Base-by-base conservation (phyloP, 257 asterid genomes). In the Fraxinus excelsior region DNA sequence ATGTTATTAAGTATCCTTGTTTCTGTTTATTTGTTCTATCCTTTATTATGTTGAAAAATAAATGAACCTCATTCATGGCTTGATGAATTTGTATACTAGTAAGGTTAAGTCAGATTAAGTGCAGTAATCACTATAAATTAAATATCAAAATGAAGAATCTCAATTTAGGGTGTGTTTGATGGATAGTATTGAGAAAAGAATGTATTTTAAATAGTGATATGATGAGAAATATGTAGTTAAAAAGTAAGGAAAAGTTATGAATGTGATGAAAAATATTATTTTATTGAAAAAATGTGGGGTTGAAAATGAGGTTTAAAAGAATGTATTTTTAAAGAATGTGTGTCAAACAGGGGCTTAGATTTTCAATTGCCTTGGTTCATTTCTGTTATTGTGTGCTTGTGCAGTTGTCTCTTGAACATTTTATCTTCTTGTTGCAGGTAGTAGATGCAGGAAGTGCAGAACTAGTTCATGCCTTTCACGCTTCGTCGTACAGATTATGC, bases 401-500 rank as follows among this genome's bases (percentile, higher is more conserved):
- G 6, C 67, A 32, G 12, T 51, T 0, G 9, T 16, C 49, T 67
- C 67, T 14, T 19, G 31, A 31, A 69, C 76, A 19, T 14, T n/a
- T 49, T 13, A 42, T 11, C 49, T 11, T 49, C 14, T 69, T 76
- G 58, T 49, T 16, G 80, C 88, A 91, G 98, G 92, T 89, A 62
- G 89, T 90, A 28, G 95, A 91, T 76, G 80, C 85, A 49, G 91
- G 77, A 75, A 89, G 80, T 75, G 51, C 75, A 13, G 79, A 87
- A 76, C 65, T 86, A 6, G 78, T 90, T 75, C 87, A 89, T 69
- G 83, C 83, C 58, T 89, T 89, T 92, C 72, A 86, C 88, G 49
- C 97, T 97, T 80, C 74, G 83, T 75, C 87, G 87, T 19, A 79
- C 85, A 80, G 92, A 87, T 34, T 68, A 78, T 56, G 90, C 7